Evolutionary conservation across 495 filamentous ascomycete genomes (phyloP).

Genomic region (Aspergillus saccharolyticus): DNA sequence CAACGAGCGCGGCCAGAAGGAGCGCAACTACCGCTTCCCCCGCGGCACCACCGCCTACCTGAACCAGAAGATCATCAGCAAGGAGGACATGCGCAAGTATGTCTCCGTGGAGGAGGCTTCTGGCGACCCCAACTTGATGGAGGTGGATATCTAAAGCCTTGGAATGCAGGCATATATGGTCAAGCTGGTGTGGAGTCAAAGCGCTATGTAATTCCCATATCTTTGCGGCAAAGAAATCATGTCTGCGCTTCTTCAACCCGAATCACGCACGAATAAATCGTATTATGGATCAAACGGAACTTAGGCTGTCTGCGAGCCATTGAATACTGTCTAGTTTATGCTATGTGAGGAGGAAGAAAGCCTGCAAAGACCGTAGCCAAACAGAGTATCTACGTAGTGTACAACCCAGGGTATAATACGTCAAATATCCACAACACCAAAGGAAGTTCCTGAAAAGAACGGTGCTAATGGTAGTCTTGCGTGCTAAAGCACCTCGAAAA

Average conservation of each 20-base stretch:
- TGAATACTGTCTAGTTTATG: background rate
- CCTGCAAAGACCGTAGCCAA: background rate
- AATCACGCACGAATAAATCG: background rate
- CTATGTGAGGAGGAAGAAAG: background rate
- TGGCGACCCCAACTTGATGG: conserved; percentile 67
- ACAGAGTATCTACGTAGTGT: background rate
- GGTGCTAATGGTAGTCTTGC: no score
- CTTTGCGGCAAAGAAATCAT: conserved; percentile 2
- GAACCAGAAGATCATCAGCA: conserved; percentile 88
- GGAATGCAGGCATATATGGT: background rate
- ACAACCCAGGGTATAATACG: background rate
- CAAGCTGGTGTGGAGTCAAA: background rate
- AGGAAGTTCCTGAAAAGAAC: no score
- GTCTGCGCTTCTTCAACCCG: background rate
- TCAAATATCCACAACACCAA: background rate
- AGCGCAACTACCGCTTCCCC: conserved; percentile 84
- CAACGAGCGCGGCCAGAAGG: conserved; percentile 86
- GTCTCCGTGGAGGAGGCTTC: conserved; percentile 83
- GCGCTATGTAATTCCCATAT: background rate
- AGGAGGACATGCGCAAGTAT: conserved; percentile 91
- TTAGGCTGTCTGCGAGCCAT: background rate
- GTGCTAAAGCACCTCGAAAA: no score
- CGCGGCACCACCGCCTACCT: conserved; percentile 88
- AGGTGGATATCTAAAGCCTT: conserved; percentile 79
- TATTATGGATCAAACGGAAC: background rate